Percentiles rank a stretch among this genome's conserved stretches.
These are phyloP conservation scores for Naganishia randhawae DNA, from an alignment of 768 basidiomycete genomes.

Conservation along the genomic window DNA sequence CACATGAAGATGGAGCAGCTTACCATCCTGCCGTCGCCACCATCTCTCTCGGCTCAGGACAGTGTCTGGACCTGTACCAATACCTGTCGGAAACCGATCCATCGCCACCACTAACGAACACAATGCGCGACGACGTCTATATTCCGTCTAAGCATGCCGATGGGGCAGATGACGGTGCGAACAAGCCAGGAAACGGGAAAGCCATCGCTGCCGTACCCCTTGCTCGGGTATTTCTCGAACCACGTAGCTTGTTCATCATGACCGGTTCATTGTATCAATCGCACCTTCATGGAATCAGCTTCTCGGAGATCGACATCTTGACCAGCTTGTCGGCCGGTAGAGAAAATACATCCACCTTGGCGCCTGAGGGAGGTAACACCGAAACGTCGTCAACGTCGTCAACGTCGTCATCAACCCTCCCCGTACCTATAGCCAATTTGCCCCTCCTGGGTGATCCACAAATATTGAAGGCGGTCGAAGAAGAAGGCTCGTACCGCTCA, in stretches of 20 bases:
- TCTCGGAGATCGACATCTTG: constrained; percentile 55
- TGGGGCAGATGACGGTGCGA: neutral
- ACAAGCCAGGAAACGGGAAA: constrained; percentile 32
- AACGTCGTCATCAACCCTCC: constrained; percentile 29
- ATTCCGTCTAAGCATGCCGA: neutral
- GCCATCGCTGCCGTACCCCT: constrained; percentile 64
- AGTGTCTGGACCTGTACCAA: constrained; percentile 75
- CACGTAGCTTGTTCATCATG: constrained; percentile 78
- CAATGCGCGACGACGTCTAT: constrained; percentile 25
- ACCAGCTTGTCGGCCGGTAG: constrained; percentile 25
- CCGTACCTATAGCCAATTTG: constrained; percentile 60
- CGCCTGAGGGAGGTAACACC: constrained; percentile 41
- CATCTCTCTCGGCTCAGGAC: constrained; percentile 79
- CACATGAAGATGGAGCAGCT: constrained; percentile 86
- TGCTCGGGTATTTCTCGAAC: constrained; percentile 73
- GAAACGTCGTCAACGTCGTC: neutral
- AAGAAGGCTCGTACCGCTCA: constrained; percentile 54
- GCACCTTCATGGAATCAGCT: constrained; percentile 78
- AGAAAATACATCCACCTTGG: constrained; percentile 31
- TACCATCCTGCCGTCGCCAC: constrained; percentile 86
- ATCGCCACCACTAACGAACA: constrained; percentile 39
- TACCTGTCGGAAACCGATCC: constrained; percentile 53
- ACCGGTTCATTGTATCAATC: constrained; percentile 64
- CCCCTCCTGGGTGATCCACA: constrained; percentile 55
- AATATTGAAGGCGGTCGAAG: constrained; percentile 52